Evolutionary conservation across 2,329 filamentous ascomycete species (phyloP).

Genomic region (Nigrospora osmanthi): DNA sequence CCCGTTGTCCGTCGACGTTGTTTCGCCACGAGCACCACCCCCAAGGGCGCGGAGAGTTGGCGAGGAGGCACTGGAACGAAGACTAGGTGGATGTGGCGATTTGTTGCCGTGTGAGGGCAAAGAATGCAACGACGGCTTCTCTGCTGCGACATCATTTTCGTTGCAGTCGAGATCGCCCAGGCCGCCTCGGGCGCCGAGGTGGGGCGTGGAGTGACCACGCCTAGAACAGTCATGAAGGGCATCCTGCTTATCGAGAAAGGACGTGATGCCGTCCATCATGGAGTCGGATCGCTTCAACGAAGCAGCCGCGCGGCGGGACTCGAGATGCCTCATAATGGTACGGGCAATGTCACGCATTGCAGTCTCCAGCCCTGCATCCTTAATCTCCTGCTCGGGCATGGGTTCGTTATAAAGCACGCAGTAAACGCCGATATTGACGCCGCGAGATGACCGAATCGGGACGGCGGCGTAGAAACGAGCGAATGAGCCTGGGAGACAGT

Average conservation of each 20-base stretch:
- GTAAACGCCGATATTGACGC: slow-evolving; percentile 9
- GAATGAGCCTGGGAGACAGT: not conserved
- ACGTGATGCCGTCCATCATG: slow-evolving; percentile 8
- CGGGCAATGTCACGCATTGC: not conserved
- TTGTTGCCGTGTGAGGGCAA: not conserved
- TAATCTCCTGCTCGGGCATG: not conserved
- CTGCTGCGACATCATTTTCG: slow-evolving; percentile 5
- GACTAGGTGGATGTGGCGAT: too few relatives aligned
- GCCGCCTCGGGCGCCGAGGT: slow-evolving; percentile 6
- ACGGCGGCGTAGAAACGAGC: slow-evolving; percentile 7
- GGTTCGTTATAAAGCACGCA: slow-evolving; percentile 5
- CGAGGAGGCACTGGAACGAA: too few relatives aligned
- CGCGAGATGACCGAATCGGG: slow-evolving; percentile 5
- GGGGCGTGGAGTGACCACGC: not conserved
- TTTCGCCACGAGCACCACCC: too few relatives aligned
- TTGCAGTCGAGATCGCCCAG: slow-evolving; percentile 10
- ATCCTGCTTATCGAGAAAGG: slow-evolving; percentile 8
- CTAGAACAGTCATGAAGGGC: slow-evolving; percentile 2
- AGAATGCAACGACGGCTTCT: too few relatives aligned
- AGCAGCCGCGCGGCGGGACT: not conserved
- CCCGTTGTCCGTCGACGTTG: too few relatives aligned
- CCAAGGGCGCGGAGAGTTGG: too few relatives aligned
- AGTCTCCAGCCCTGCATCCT: not conserved
- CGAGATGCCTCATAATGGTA: slow-evolving; percentile 5
- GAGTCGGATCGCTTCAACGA: slow-evolving; percentile 5